These are phyloP conservation scores for Dichomitus squalens DNA, from an alignment of 1,284 basidiomycete genomes.

Conservation along the genomic window DNA sequence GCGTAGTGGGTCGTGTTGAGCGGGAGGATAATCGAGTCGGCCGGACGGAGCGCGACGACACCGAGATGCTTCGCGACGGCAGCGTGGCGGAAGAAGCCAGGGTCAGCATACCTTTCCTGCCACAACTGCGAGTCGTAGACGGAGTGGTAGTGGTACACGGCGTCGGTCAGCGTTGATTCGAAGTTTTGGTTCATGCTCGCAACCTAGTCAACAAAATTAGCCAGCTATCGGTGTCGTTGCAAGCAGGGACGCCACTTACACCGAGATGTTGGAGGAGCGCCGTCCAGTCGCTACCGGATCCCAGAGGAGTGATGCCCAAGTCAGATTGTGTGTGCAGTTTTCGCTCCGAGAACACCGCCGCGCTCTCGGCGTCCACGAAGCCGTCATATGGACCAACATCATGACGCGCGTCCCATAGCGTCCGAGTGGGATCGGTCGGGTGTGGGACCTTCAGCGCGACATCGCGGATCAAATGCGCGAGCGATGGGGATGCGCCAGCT, in stretches of 20 bases:
- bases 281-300: slow-evolving; percentile 76
- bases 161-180: slow-evolving; percentile 46
- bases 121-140: slow-evolving; percentile 75
- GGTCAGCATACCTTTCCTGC: slow-evolving; percentile 74
- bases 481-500: slow-evolving; percentile 68
- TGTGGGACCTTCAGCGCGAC: slow-evolving; percentile 73
- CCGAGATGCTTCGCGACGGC: slow-evolving; percentile 74
- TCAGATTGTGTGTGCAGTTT: slow-evolving; percentile 28
- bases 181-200: slow-evolving; percentile 60
- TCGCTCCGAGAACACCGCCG: slow-evolving; percentile 29
- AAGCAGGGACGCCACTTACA: slow-evolving; percentile 31
- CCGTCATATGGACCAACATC: slow-evolving; percentile 58
- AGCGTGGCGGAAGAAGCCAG: slow-evolving; percentile 68
- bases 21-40: slow-evolving; percentile 60
- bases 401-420: slow-evolving; percentile 66
- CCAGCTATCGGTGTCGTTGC: background rate
- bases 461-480: slow-evolving; percentile 73
- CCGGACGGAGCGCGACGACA: slow-evolving; percentile 59
- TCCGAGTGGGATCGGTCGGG: slow-evolving; percentile 52
- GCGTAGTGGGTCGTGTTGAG: slow-evolving; percentile 78
- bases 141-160: slow-evolving; percentile 78
- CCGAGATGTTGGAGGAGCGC: slow-evolving; percentile 74
- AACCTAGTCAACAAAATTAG: slow-evolving; percentile 36
- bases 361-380: slow-evolving; percentile 34
- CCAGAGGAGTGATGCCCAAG: slow-evolving; percentile 43